Percentiles rank a stretch among this genome's conserved stretches.
Evolutionary conservation across 495 filamentous ascomycete species (phyloP).

Genomic region (Thozetella sp.): DNA sequence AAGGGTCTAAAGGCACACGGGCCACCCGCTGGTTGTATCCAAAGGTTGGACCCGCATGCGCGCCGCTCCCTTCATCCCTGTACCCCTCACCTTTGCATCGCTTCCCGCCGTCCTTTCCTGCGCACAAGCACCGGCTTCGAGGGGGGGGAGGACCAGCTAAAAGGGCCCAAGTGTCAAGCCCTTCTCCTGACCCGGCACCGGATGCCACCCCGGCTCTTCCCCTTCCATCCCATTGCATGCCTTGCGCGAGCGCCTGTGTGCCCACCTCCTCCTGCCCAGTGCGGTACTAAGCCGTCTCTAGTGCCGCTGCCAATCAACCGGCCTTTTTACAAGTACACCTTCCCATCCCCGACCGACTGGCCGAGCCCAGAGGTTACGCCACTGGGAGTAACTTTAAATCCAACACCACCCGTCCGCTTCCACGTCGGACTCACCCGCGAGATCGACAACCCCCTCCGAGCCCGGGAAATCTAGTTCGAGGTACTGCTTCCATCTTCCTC

Average conservation of each 20-base stretch:
- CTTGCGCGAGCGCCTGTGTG: neutral
- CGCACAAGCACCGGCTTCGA: slow-evolving; percentile 18
- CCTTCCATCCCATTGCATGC: slow-evolving; percentile 8
- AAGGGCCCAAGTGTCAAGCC: slow-evolving; percentile 15
- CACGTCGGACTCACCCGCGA: neutral
- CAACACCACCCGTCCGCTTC: neutral
- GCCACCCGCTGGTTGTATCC: slow-evolving; percentile 10
- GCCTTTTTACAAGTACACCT: slow-evolving; percentile 15
- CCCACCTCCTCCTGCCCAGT: neutral
- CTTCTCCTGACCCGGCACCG: slow-evolving; percentile 17
- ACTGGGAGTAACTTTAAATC: slow-evolving; percentile 11
- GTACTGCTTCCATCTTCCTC: neutral
- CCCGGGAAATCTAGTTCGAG: neutral
- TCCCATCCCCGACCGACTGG: slow-evolving; percentile 18
- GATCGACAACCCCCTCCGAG: neutral
- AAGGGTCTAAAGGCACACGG: slow-evolving; percentile 17
- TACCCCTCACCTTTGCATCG: slow-evolving; percentile 20
- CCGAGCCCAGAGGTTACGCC: slow-evolving; percentile 21
- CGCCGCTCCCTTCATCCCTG: slow-evolving; percentile 17
- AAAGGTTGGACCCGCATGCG: slow-evolving; percentile 10
- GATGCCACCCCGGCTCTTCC: slow-evolving; percentile 13
- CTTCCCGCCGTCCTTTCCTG: slow-evolving; percentile 14
- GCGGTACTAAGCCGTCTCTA: neutral
- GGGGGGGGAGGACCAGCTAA: no score
- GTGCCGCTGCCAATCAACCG: slow-evolving; percentile 21